Base-by-base conservation (phyloP, 768 basidiomycete species). In the Agaricus blazei region DNA sequence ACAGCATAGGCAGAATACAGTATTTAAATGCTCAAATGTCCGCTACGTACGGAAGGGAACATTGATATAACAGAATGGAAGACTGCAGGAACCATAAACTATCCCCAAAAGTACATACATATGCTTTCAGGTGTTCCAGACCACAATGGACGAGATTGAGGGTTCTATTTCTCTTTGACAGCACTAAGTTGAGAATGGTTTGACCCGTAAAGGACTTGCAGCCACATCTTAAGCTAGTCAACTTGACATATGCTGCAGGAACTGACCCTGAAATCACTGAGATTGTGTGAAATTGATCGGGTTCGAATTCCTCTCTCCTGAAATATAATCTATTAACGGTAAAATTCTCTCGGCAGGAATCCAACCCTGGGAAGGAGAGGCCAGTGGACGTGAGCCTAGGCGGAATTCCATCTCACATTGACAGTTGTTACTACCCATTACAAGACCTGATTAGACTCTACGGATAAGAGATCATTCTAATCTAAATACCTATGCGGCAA, bases 371-470 rank as follows among this genome's bases (percentile, higher is more conserved):
- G 24, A 37, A 37, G 11, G 4, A 5, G 28, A 27, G 19, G 44
- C 9, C 11, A 23, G 28, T 27, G 8, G 8, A 72, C 72, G 51
- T 71, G 72, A 28, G 67, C 64, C 59, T 74, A 73, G 0, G 73
- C 72, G 1, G 62, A 65, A 51, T 72, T 59, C 73, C 73, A 74
- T 24, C 63, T 67, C 4, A 71, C 71, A 42, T 63, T 61, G 24
- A 74, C 60, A 19, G 72, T 70, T 71, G 61, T 67, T 59, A 11
- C 51, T 43, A 23, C 51, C 51, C 19, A 43, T 43, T 6, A 52
- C 41, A 24, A 52, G 42, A 44, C 24, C 14, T 7, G 51, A 44
- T 23, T 34, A 4, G 4, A 44, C 26, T 15, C 51, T 37, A 11
- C 8, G 23, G 23, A 9, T 27, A 7, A 46, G 9, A 24, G 24